These are phyloP conservation scores for Mucor velutinosus DNA, from an alignment of 371 early-diverging fungal species.

Conservation along the genomic window DNA sequence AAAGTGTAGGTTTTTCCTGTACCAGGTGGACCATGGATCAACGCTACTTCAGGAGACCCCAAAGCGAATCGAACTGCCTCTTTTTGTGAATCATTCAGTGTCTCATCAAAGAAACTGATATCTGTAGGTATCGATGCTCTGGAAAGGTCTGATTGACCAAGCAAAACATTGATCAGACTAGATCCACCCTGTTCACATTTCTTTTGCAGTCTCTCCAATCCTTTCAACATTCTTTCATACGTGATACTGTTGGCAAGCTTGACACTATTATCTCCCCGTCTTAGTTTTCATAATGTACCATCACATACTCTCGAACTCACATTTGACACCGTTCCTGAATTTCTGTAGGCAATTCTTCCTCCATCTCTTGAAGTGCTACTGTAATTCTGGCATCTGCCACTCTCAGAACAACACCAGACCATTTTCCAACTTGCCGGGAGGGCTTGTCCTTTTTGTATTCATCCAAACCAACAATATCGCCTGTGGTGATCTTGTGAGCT, in stretches of 20 bases:
- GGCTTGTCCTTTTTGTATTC: constrained; percentile 59
- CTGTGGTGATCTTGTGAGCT: constrained; percentile 66
- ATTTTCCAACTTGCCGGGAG: constrained; percentile 24
- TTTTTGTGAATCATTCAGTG: constrained; percentile 78
- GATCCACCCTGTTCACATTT: constrained; percentile 15
- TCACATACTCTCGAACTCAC: constrained; percentile 25
- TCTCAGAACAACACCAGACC: constrained; percentile 62
- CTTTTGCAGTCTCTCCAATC: constrained; percentile 36
- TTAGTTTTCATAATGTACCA: neutral
- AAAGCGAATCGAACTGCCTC: constrained; percentile 75
- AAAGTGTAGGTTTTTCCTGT: constrained; percentile 96
- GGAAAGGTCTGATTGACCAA: constrained; percentile 29
- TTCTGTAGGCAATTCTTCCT: constrained; percentile 65
- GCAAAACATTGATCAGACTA: constrained; percentile 27
- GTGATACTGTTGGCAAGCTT: constrained; percentile 82
- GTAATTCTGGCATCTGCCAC: constrained; percentile 65
- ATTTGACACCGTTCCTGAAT: constrained; percentile 72
- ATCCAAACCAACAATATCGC: constrained; percentile 78
- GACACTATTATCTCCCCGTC: constrained; percentile 22
- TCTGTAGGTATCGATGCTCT: constrained; percentile 18
- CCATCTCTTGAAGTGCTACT: constrained; percentile 60
- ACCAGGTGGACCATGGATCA: constrained; percentile 91
- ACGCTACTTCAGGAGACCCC: constrained; percentile 65
- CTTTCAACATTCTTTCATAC: constrained; percentile 61
- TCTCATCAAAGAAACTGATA: constrained; percentile 59